Percentiles rank a stretch among this genome's conserved stretches.
Evolutionary conservation across 768 basidiomycete genomes (phyloP).

Genomic region (Pleurotus eryngii): DNA sequence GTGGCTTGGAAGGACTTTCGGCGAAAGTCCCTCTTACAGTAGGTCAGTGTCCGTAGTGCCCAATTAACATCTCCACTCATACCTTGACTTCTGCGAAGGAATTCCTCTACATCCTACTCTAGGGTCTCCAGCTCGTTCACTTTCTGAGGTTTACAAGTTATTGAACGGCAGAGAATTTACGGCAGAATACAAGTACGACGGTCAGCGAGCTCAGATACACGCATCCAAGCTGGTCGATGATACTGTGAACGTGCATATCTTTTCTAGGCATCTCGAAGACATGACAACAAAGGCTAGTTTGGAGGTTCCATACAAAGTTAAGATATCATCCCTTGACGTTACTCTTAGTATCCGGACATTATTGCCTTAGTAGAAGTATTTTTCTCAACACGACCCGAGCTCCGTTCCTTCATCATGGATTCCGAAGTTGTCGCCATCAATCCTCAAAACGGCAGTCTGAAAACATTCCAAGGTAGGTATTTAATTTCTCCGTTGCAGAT

Average conservation of each 20-base stretch:
- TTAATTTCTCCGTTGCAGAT: not conserved
- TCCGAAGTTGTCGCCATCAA: slow-evolving; percentile 88
- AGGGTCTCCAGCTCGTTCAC: slow-evolving; percentile 81
- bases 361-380: slow-evolving; percentile 52
- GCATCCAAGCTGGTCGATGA: slow-evolving; percentile 32
- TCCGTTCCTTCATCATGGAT: slow-evolving; percentile 73
- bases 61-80: not conserved
- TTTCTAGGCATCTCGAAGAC: slow-evolving; percentile 87
- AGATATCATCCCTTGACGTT: not conserved
- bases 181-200: slow-evolving; percentile 92
- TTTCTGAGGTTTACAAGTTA: slow-evolving; percentile 78
- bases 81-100: slow-evolving; percentile 32
- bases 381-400: slow-evolving; percentile 36
- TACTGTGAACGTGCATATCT: slow-evolving; percentile 52
- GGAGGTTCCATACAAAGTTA: not conserved
- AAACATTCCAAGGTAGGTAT: slow-evolving; percentile 60
- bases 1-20: slow-evolving; percentile 57
- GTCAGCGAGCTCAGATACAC: slow-evolving; percentile 82
- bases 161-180: slow-evolving; percentile 65
- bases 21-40: slow-evolving; percentile 63
- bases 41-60: slow-evolving; percentile 42
- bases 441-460: slow-evolving; percentile 53
- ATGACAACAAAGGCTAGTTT: slow-evolving; percentile 78
- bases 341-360: slow-evolving; percentile 76
- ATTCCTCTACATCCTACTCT: slow-evolving; percentile 84